Base-by-base conservation (phyloP, 495 filamentous ascomycete genomes). In the Penicillium coprophilum region DNA sequence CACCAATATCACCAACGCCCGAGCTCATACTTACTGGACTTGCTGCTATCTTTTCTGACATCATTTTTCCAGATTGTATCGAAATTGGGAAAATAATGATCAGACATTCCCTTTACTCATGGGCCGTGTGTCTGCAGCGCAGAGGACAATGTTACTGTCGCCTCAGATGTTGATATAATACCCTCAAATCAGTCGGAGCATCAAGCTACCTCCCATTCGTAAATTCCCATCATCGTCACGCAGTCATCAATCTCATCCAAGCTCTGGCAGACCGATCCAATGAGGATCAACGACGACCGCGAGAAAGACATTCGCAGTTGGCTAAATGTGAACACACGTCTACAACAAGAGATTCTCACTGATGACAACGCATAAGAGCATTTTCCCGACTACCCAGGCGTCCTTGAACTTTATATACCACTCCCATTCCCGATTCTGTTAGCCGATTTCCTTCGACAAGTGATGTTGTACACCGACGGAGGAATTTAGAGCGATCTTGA, bases 401-500 rank as follows among this genome's bases (percentile, higher is more conserved):
- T 70, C 6, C 52, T 65, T 11, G 52, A 65, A 9, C 54, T 58
- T 8, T 76, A 72, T 43, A 31, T 59, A 23, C 58, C 58, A 17
- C 54, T 76, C 6, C 57, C 61, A 2, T 63, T 75, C 8, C 70
- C 65, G 1, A 73, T 75, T 41, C 55, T 72, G 20, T 63, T 65
- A 55, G 74, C 75, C 32, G 76, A 80, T 49, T 68, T 78, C 10
- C 62, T 79, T 8, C 67, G 75, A 23, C 72, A 78, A 54, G 50
- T 77, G 11, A 61, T 78, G 13, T 52, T 80, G 21, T 67, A 65
- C 40, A 56, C 57, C 21, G 70, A 78, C 20, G 77, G 77, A 1
- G 77, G 77, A 3, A 68, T 79, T 11, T 80, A 76, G 67, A 72
- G 60, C 20, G 77, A 80, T 56, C 65, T 78, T 4, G 75, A 79